Evolutionary conservation across 2,329 filamentous ascomycete genomes (phyloP), one percentile per base, ranked within the genome.

Genomic region (Aotearoamyces nothofagi): DNA sequence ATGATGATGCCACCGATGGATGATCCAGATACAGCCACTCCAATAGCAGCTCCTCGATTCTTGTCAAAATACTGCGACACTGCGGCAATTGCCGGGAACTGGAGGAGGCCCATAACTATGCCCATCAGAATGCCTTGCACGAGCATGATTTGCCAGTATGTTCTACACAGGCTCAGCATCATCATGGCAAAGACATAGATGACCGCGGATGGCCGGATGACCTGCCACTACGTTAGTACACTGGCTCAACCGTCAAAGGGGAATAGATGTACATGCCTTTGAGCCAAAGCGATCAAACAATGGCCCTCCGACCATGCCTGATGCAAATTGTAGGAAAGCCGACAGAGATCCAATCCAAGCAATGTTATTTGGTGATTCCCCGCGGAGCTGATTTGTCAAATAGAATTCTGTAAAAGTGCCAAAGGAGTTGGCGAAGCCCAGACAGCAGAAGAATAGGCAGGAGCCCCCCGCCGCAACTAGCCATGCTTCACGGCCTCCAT

Each of bases 221-320:
- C 32, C 46, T 53, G n/a, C 10, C 6, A 13, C 10, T n/a, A 24
- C 4, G n/a, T n/a, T n/a, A n/a, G n/a, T n/a, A n/a, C n/a, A n/a
- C n/a, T n/a, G n/a, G n/a, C n/a, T n/a, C n/a, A n/a, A n/a, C n/a
- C n/a, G n/a, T n/a, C n/a, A n/a, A n/a, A n/a, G n/a, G n/a, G n/a
- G n/a, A 33, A 5, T 35, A 46, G 7, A 30, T 15, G 29, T 14
- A 37, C 45, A 32, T 38, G 57, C 58, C 15, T 61, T 58, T 0
- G 73, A 67, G 8, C 75, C 74, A n/a, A n/a, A n/a, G 26, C 56
- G 63, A 41, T 80, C 75, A 37, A 61, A 74, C 0, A 74, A 23
- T 20, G 62, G 66, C 2, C 75, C 75, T 8, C 73, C 58, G 9
- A 78, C 40, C 0, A 69, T 66, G 0, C 70, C 69, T 42, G 60